Percentiles rank a stretch among this genome's conserved stretches.
Evolutionary conservation across 495 filamentous ascomycete species (phyloP).

Genomic region (Daldinia decipiens): DNA sequence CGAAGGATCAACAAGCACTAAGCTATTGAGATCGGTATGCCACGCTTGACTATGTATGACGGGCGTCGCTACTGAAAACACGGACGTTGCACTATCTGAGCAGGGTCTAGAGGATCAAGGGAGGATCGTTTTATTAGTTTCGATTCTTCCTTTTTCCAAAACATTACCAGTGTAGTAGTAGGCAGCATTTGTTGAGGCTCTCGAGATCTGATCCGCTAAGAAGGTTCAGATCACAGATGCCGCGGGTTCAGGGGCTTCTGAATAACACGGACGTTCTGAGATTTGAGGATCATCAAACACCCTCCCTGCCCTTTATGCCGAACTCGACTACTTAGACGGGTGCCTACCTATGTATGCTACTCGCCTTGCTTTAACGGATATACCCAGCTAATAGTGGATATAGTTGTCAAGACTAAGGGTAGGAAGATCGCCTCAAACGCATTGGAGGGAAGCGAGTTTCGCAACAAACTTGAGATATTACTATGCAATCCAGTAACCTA

Average conservation of each 20-base stretch:
- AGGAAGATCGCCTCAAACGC: slow-evolving; percentile 36
- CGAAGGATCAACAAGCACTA: slow-evolving; percentile 41
- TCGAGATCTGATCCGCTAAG: slow-evolving; percentile 40
- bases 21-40: slow-evolving; percentile 23
- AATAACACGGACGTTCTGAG: slow-evolving; percentile 25
- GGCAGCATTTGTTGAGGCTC: slow-evolving; percentile 31
- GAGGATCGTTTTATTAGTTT: slow-evolving; percentile 31
- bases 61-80: slow-evolving; percentile 4
- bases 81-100: slow-evolving; percentile 3
- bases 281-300: slow-evolving; percentile 42
- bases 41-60: slow-evolving; percentile 4
- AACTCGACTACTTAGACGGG: slow-evolving; percentile 4
- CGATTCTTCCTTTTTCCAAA: slow-evolving; percentile 34
- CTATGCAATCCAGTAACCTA: background rate
- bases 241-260: slow-evolving; percentile 24
- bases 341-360: background rate
- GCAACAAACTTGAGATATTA: slow-evolving; percentile 24
- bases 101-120: slow-evolving; percentile 30
- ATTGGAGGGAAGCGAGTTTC: slow-evolving; percentile 42
- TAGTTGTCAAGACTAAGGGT: slow-evolving; percentile 20
- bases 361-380: slow-evolving; percentile 15
- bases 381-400: slow-evolving; percentile 28
- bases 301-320: slow-evolving; percentile 32
- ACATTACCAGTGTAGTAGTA: slow-evolving; percentile 12
- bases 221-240: slow-evolving; percentile 35